Evolutionary conservation across 768 basidiomycete species (phyloP), one percentile per base, ranked within the genome.

Genomic region (Calvatia gigantea): DNA sequence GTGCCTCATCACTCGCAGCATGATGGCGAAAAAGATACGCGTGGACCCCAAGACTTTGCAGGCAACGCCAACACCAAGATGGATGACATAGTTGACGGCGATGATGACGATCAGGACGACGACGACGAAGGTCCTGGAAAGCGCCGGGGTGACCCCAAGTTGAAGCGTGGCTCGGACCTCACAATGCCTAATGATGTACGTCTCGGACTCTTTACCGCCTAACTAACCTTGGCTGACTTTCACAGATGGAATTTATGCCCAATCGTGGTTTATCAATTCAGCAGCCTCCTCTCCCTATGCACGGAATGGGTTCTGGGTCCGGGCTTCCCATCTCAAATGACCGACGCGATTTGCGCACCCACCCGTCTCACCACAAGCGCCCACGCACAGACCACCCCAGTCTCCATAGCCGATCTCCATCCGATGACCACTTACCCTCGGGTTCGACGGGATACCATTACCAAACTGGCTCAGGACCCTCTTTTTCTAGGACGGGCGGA

Each of bases 1-100:
- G 21, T 32, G 44, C 39, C 61, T 47, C 51, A 37, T 58, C 53
- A 23, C 46, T 27, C 45, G 32, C 61, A 80, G 80, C 74, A 76
- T 60, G 77, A 80, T 46, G 80, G 78, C 53, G 78, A 80, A 61
- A 73, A 72, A 57, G 80, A 81, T 58, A 73, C 75, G 6, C 73
- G 73, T 31, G 73, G 74, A 6, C 77, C 78, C 1, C 53, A 62
- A 9, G 78, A 82, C 60, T 82, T 82, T 60, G 74, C 74, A 3
- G 75, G 73, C 9, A 67, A 61, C 59, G 60, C 65, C 12, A 61
- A 52, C 19, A 67, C 60, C 51, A 68, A 68, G 55, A 60, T 68
- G 31, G 73, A 74, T 25, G 70, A 70, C 12, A 67, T 60, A 2
- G 76, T 65, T 43, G 79, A 68, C 15, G 76, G 68, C 6, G 78